phyloP scores from a whole-genome alignment of 2,329 filamentous ascomycete species.

The Ilyonectria robusta region DNA sequence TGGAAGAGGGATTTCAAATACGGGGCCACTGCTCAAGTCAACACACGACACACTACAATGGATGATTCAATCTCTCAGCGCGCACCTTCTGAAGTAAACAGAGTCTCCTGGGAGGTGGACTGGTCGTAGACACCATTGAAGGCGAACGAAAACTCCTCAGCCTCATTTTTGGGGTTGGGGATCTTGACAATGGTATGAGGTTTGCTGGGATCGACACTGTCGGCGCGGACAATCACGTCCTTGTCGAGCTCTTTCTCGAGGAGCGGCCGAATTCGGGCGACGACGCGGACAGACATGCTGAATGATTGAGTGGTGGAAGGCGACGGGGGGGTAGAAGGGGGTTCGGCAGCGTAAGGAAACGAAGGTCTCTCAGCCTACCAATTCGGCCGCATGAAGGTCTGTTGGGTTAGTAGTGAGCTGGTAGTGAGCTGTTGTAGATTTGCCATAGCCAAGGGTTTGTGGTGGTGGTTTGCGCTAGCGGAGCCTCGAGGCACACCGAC shows the following conservation, averaged over 20 bases:
- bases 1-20: constrained; percentile 93
- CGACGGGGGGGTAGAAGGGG: constrained; percentile 27
- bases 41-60: constrained; percentile 37
- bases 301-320: constrained; percentile 31
- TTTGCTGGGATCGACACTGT: constrained; percentile 72
- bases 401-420: constrained; percentile 29
- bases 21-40: constrained; percentile 77
- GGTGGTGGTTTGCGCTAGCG: constrained; percentile 25
- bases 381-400: constrained; percentile 41
- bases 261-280: constrained; percentile 90
- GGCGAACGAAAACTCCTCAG: constrained; percentile 92
- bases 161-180: constrained; percentile 92
- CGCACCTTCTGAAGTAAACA: constrained; percentile 91
- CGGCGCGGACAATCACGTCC: constrained; percentile 85
- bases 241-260: constrained; percentile 88
- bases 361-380: constrained; percentile 46
- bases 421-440: constrained; percentile 35
- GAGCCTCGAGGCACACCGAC: constrained; percentile 1
- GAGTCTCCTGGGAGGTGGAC: constrained; percentile 82
- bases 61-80: constrained; percentile 20
- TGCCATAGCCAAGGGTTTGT: constrained; percentile 40
- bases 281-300: constrained; percentile 81
- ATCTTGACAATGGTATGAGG: constrained; percentile 84
- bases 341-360: constrained; percentile 32
- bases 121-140: constrained; percentile 95